These are phyloP conservation scores for Aspergillus asperescens DNA, from an alignment of 495 filamentous ascomycete species.

Conservation along the genomic window DNA sequence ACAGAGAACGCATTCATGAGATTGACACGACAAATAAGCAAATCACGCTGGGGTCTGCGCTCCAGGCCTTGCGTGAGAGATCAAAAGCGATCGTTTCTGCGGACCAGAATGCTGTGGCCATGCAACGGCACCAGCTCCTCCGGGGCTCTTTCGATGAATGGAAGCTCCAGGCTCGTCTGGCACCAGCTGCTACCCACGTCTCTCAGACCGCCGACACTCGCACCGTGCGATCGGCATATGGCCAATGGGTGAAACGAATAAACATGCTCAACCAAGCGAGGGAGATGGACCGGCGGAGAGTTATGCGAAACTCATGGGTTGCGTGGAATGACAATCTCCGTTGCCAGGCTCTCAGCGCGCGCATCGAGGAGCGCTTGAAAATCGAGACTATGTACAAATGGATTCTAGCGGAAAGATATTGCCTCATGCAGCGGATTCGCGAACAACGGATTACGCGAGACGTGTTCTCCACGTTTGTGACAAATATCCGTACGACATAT, in stretches of 20 bases:
- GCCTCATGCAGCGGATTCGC: constrained; percentile 48
- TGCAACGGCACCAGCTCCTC: constrained; percentile 29
- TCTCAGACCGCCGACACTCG: constrained; percentile 44
- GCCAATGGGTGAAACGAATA: constrained; percentile 47
- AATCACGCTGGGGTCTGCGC: constrained; percentile 20
- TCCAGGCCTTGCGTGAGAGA: constrained; percentile 33
- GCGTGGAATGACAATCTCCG: constrained; percentile 64
- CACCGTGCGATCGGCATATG: constrained; percentile 44
- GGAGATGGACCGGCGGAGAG: constrained; percentile 46
- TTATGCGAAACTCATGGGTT: constrained; percentile 56
- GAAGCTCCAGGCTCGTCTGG: constrained; percentile 40
- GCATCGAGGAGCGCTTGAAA: constrained; percentile 54
- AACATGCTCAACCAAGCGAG: constrained; percentile 50
- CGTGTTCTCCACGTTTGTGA: constrained; percentile 39
- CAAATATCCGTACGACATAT: constrained; percentile 36
- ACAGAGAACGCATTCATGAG: constrained; percentile 39
- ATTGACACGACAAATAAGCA: constrained; percentile 31
- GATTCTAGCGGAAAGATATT: constrained; percentile 52
- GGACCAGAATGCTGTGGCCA: constrained; percentile 30
- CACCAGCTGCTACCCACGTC: constrained; percentile 44
- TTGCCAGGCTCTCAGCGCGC: constrained; percentile 45
- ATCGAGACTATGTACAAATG: constrained; percentile 59
- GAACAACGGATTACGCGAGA: constrained; percentile 47
- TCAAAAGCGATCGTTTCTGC: constrained; percentile 24
- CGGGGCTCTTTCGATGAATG: constrained; percentile 33